These are phyloP conservation scores for Gardenia jasminoides DNA, from an alignment of 257 asterid species.

Conservation along the genomic window DNA sequence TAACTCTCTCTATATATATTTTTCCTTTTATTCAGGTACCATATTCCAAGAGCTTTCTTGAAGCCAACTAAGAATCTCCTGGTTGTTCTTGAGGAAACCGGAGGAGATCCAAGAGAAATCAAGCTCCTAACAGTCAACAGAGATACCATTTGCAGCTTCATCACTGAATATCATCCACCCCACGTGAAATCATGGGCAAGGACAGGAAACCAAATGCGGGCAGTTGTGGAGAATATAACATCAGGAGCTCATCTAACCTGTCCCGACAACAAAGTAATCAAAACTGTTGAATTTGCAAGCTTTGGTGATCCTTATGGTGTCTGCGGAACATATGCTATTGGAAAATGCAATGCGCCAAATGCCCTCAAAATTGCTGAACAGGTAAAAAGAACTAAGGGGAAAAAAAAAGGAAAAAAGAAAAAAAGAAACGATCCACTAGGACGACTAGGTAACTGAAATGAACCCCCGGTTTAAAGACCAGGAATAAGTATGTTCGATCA, in stretches of 20 bases:
- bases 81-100: conserved; percentile 73
- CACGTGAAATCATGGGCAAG: conserved; percentile 47
- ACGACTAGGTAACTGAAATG: background rate
- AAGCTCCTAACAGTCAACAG: conserved; percentile 58
- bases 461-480: background rate
- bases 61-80: conserved; percentile 57
- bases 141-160: conserved; percentile 71
- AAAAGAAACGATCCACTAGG: background rate
- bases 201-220: conserved; percentile 35
- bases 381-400: no score
- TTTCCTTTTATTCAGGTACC: conserved; percentile 46
- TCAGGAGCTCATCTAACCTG: conserved; percentile 57
- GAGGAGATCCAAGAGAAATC: conserved; percentile 61
- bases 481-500: background rate
- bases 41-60: conserved; percentile 76
- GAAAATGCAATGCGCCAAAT: conserved; percentile 51
- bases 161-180: conserved; percentile 58
- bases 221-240: conserved; percentile 32
- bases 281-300: conserved; percentile 52
- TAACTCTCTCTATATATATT: no score
- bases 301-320: conserved; percentile 66
- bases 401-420: no score
- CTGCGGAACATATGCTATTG: conserved; percentile 53
- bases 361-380: conserved; percentile 39
- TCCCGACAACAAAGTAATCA: conserved; percentile 48